Conservation (phyloP, 108 stramenopile species). For the Chaetoceros muelleri region DNA sequence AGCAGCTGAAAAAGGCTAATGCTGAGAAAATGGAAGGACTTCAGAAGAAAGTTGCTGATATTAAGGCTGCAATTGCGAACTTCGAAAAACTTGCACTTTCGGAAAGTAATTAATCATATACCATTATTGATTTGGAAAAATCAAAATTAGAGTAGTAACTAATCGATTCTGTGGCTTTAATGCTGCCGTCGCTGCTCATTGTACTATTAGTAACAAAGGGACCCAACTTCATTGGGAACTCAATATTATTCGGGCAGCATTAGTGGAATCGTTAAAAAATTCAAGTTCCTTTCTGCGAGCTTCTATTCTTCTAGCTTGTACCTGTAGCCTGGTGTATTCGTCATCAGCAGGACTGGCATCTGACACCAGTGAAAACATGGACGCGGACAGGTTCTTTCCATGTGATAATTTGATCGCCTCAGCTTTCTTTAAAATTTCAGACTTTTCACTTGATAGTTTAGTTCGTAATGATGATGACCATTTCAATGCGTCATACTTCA, state of each 20-base stretch:
- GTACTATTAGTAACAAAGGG: too few relatives aligned
- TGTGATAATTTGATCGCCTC: neutral
- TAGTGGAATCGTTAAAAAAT: neutral
- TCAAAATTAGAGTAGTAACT: too few relatives aligned
- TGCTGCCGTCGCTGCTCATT: too few relatives aligned
- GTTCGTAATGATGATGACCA: neutral
- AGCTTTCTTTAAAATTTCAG: neutral
- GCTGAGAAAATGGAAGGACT: constrained; percentile 54
- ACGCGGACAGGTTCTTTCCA: neutral
- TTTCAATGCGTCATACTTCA: neutral
- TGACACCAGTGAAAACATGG: neutral
- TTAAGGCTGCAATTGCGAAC: constrained; percentile 73
- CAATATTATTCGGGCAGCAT: neutral
- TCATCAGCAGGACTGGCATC: neutral
- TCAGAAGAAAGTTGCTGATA: constrained; percentile 64
- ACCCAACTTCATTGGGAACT: too few relatives aligned
- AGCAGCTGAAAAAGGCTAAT: constrained; percentile 48
- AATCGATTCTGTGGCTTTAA: too few relatives aligned
- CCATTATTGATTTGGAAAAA: too few relatives aligned
- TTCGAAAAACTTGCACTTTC: constrained; percentile 51
- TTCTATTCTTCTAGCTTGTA: neutral
- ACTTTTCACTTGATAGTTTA: neutral
- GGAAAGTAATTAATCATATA: constrained; percentile 49
- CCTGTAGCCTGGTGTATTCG: neutral
- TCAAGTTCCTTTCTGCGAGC: neutral